A percentile compares a stretch with the other conserved stretches of the same genome.
Evolutionary conservation across 805 yeast genomes (phyloP).

Genomic region (Starmerella sirachaensis): DNA sequence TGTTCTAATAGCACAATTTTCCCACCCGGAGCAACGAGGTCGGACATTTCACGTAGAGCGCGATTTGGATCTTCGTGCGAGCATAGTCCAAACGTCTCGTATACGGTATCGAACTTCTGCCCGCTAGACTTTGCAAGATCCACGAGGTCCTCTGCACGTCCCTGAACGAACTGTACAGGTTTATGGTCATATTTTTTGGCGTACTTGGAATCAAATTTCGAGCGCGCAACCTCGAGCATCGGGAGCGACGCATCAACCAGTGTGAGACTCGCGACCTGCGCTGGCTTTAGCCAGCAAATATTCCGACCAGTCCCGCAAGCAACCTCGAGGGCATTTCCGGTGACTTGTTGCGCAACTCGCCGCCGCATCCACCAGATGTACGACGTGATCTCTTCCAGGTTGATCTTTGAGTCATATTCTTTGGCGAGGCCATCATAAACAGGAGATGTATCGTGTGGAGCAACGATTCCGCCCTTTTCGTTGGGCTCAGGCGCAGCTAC

Average conservation of each 20-base stretch:
- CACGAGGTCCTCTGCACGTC: slow-evolving; percentile 72
- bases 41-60: slow-evolving; percentile 63
- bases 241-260: slow-evolving; percentile 72
- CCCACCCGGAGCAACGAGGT: slow-evolving; percentile 76
- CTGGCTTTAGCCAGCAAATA: slow-evolving; percentile 56
- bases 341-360: slow-evolving; percentile 64
- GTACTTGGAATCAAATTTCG: slow-evolving; percentile 55
- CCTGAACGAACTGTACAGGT: slow-evolving; percentile 84
- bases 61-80: slow-evolving; percentile 87
- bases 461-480: slow-evolving; percentile 16
- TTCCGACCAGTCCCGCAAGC: slow-evolving; percentile 96
- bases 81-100: slow-evolving; percentile 91
- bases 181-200: slow-evolving; percentile 1
- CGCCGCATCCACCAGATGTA: slow-evolving; percentile 46
- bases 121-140: slow-evolving; percentile 37
- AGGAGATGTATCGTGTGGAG: slow-evolving; percentile 55
- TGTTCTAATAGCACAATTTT: slow-evolving; percentile 80
- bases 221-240: slow-evolving; percentile 72
- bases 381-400: slow-evolving; percentile 51
- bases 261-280: slow-evolving; percentile 57
- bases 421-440: slow-evolving; percentile 57
- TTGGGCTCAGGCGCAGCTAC: slow-evolving; percentile 1
- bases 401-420: slow-evolving; percentile 69
- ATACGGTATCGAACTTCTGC: slow-evolving; percentile 71
- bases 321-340: slow-evolving; percentile 87